Evolutionary conservation across 2,329 filamentous ascomycete genomes (phyloP).

Genomic region (Penicillium occitanis): DNA sequence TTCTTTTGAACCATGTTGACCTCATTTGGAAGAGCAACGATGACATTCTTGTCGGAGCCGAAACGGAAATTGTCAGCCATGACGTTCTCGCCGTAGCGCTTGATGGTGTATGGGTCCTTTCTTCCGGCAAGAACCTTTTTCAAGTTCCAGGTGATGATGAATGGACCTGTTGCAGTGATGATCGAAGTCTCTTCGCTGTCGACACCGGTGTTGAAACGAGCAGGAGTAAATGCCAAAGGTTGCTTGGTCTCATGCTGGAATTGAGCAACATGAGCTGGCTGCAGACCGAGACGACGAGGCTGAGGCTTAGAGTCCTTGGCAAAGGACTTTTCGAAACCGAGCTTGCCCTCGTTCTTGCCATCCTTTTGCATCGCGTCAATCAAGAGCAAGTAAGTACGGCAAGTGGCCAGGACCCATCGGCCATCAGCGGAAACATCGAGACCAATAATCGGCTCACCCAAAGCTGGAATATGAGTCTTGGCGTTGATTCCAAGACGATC

Average conservation of each 20-base stretch:
- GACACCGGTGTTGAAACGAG: conserved; percentile 88
- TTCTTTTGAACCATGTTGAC: conserved; percentile 95
- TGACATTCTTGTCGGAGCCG: conserved; percentile 95
- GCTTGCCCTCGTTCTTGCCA: conserved; percentile 94
- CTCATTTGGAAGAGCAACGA: conserved; percentile 93
- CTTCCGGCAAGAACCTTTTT: conserved; percentile 80
- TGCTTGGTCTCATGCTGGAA: conserved; percentile 95
- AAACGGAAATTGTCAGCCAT: conserved; percentile 99
- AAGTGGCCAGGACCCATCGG: conserved; percentile 92
- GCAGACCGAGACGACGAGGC: conserved; percentile 82
- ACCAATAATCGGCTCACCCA: conserved; percentile 92
- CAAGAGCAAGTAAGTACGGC: conserved; percentile 88
- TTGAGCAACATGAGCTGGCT: conserved; percentile 89
- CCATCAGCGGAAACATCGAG: conserved; percentile 95
- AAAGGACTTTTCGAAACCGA: conserved; percentile 95
- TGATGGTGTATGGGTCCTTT: conserved; percentile 92
- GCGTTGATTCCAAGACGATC: conserved; percentile 95
- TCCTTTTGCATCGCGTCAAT: conserved; percentile 87
- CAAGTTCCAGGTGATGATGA: conserved; percentile 94
- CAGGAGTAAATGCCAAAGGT: conserved; percentile 81
- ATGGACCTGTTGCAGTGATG: conserved; percentile 93
- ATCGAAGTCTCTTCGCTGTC: conserved; percentile 85
- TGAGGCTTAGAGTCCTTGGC: conserved; percentile 91
- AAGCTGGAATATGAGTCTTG: conserved; percentile 92
- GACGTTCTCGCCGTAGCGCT: conserved; percentile 91